A percentile compares a stretch with the other conserved stretches of the same genome.
phyloP scores from a whole-genome alignment of 331 rosid species.

The Quercus lobata region DNA sequence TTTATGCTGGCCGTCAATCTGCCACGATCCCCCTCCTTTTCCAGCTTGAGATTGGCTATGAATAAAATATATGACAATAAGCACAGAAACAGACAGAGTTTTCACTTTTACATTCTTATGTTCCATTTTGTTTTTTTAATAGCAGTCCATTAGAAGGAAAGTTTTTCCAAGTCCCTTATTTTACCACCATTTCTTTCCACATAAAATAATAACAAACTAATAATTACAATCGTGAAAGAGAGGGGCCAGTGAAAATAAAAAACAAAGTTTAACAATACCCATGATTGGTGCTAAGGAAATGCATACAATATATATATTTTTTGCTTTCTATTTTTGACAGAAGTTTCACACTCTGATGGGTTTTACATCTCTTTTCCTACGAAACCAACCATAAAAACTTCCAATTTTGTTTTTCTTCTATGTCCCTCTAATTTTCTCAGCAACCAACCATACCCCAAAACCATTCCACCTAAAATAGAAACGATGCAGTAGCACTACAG shows the following conservation, averaged over 20 bases:
- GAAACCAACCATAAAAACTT: neutral
- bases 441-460: too few species aligned
- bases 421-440: neutral
- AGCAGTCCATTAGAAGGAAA: neutral
- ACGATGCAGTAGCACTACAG: neutral
- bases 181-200: neutral
- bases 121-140: neutral
- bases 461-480: neutral
- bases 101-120: neutral
- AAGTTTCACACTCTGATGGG: neutral
- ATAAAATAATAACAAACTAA: neutral
- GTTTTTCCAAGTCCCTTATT: neutral
- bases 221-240: neutral
- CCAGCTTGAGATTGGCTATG: too few species aligned
- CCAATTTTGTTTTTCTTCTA: neutral
- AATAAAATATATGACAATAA: too few species aligned
- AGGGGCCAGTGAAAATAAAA: neutral
- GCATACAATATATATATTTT: neutral
- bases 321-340: neutral
- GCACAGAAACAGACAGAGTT: too few species aligned
- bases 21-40: too few species aligned
- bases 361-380: neutral
- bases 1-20: too few species aligned
- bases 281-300: neutral
- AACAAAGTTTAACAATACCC: neutral